Evolutionary conservation across 495 filamentous ascomycete genomes (phyloP), one percentile per base, ranked within the genome.

Genomic region (Talaromyces thailandensis): DNA sequence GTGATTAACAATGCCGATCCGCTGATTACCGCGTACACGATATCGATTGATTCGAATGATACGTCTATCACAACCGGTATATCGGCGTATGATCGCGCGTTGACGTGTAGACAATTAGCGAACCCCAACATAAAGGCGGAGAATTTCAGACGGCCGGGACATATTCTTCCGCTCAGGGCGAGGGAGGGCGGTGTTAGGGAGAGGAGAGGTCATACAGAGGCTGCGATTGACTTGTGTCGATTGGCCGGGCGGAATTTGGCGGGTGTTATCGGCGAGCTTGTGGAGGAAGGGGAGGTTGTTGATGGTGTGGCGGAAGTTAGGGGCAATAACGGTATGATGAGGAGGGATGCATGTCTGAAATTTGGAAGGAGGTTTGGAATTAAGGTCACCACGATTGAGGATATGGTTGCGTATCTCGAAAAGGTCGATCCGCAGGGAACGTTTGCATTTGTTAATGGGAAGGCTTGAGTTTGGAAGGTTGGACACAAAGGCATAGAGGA

Each of bases 371-470:
- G 81, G 71, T 98, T 90, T 88, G 92, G 92, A 9, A 75, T 98
- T 64, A 93, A 88, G 76, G 91, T 96, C 45, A 96, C 93, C 73
- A 98, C 94, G 7, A 98, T 98, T 75, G 93, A 92, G 70, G 92
- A 90, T 71, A 75, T 98, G 75, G 88, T 93, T 43, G 78, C 71
- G 62, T 90, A 93, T 73, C 70, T 98, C 56, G 88, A 96, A 75
- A 84, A 67, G 64, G 70, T 65, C 53, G 72, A 71, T 63, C 28
- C 51, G 11, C 25, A 24, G 3, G 24, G 55, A 21, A 56, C 60
- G 35, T 56, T 63, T 21, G 45, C 56, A 55, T 58, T 66, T 45
- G 63, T 67, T 59, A 80, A 80, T 71, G 77, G 77, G 29, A 68
- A 71, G 63, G 68, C 75, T 64, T 76, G 64, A 76, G 35, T 56